Evolutionary conservation across 768 basidiomycete species (phyloP).

Genomic region (Basidioascus undulatus): DNA sequence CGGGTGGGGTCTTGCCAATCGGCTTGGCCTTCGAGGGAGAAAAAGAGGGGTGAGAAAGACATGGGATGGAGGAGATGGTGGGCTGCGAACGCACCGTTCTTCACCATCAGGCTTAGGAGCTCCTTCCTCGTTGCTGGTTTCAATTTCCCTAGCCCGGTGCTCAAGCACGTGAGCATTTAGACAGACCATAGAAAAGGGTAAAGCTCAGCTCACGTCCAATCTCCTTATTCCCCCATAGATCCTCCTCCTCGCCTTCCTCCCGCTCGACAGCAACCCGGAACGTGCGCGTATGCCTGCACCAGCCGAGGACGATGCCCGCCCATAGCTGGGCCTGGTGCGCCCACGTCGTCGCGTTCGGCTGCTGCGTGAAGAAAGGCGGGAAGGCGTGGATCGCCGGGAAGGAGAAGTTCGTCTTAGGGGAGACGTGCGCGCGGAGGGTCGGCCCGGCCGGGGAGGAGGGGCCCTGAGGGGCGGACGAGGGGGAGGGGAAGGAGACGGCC

Average conservation of each 20-base stretch:
- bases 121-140: background rate
- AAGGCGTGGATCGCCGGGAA: slow-evolving; percentile 21
- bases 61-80: background rate
- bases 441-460: too few relatives aligned
- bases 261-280: slow-evolving; percentile 15
- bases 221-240: slow-evolving; percentile 16
- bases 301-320: slow-evolving; percentile 18
- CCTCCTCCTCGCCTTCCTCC: slow-evolving; percentile 8
- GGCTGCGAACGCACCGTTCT: slow-evolving; percentile 12
- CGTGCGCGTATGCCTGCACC: slow-evolving; percentile 15
- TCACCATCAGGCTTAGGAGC: slow-evolving; percentile 10
- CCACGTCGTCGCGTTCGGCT: slow-evolving; percentile 20
- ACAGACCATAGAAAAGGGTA: background rate
- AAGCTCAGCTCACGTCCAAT: slow-evolving; percentile 15
- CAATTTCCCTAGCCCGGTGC: background rate
- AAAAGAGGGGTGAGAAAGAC: background rate
- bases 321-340: slow-evolving; percentile 19
- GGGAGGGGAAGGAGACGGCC: too few relatives aligned
- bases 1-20: background rate
- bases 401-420: too few relatives aligned
- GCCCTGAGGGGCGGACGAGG: too few relatives aligned
- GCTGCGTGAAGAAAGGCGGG: slow-evolving; percentile 24
- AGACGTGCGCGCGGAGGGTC: too few relatives aligned
- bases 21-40: background rate
- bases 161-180: background rate